A percentile compares a stretch with the other conserved stretches of the same genome.
Conservation (phyloP, 2,329 filamentous ascomycete genomes). For the Aspergillus thermomutatus region DNA sequence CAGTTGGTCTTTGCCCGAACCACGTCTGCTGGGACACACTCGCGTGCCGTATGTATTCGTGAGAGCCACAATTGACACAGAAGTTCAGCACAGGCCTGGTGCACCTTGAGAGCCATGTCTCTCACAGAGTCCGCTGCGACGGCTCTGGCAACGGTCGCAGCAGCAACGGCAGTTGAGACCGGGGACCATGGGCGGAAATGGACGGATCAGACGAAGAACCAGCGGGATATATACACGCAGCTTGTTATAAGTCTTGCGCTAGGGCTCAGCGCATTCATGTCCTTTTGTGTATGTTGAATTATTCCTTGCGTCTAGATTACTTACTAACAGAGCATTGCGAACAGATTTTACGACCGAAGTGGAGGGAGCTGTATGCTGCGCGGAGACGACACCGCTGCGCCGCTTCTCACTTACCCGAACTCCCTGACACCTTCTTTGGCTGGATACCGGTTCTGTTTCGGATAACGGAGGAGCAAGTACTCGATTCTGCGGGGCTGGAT, state of each 20-base stretch:
- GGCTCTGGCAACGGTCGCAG: slow-evolving; percentile 19
- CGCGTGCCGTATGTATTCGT: slow-evolving; percentile 15
- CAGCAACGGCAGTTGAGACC: slow-evolving; percentile 16
- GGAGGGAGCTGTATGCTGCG: slow-evolving; percentile 86
- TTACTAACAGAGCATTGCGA: slow-evolving; percentile 10
- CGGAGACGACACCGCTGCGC: slow-evolving; percentile 71
- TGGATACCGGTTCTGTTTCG: slow-evolving; percentile 86
- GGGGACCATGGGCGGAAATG: slow-evolving; percentile 21
- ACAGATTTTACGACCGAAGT: slow-evolving; percentile 81
- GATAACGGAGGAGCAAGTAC: slow-evolving; percentile 83
- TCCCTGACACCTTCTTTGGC: slow-evolving; percentile 82
- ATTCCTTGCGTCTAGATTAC: background rate
- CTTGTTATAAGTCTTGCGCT: slow-evolving; percentile 42
- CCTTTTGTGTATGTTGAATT: slow-evolving; percentile 42
- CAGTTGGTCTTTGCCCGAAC: slow-evolving; percentile 18
- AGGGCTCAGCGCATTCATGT: slow-evolving; percentile 43
- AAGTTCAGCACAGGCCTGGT: background rate
- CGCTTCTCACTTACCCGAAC: slow-evolving; percentile 66
- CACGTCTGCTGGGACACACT: slow-evolving; percentile 4
- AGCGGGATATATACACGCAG: slow-evolving; percentile 43
- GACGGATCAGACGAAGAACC: slow-evolving; percentile 30
- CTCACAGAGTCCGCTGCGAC: slow-evolving; percentile 25
- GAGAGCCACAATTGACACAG: background rate
- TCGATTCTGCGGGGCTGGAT: slow-evolving; percentile 87
- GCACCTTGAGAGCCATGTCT: slow-evolving; percentile 26